Evolutionary conservation across 2,329 filamentous ascomycete species (phyloP), one percentile per base, ranked within the genome.

Genomic region (Penicillium aurantiogriseum): DNA sequence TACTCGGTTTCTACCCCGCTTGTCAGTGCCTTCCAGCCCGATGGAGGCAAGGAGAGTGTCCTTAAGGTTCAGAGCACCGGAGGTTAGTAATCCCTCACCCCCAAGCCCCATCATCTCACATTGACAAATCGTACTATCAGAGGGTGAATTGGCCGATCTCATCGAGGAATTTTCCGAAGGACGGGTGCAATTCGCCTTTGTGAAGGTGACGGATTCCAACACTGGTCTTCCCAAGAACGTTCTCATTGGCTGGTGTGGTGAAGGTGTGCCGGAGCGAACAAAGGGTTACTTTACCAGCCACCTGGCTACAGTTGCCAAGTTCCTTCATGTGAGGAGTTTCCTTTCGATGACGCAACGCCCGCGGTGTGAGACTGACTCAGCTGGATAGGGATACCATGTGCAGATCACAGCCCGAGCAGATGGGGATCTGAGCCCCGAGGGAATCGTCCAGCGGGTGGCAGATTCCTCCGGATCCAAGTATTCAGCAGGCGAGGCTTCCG

Each of bases 221-320:
- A 91, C 89, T 3, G 80, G 82, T 23, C 85, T 99, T 17, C 92
- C 93, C 49, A 99, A 99, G 81, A 90, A 88, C 73, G 91, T 96
- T 58, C 83, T 99, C 65, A 91, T 99, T 72, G 92, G 90, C 65
- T 99, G 94, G 89, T 99, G 94, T 75, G 94, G 94, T 65, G 93
- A 95, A 71, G 94, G 94, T 67, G 94, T 99, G 17, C 94, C 94
- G n/a, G 94, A 99, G 78, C 84, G 93, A 69, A 97, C 93, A 60
- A 99, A 97, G 79, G 94, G 94, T 64, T 97, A 97, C 78, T 99
- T 99, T 74, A 96, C 91, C 65, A 97, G 92, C 78, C 93, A 99
- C 77, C 81, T 94, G 47, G 88, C 89, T 59, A 88, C 91, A 47
- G 92, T 97, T 38, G 88, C 92, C 61, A 97, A 96, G 77, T 83